Evolutionary conservation across 768 basidiomycete genomes (phyloP).

Genomic region (Collybia nuda): DNA sequence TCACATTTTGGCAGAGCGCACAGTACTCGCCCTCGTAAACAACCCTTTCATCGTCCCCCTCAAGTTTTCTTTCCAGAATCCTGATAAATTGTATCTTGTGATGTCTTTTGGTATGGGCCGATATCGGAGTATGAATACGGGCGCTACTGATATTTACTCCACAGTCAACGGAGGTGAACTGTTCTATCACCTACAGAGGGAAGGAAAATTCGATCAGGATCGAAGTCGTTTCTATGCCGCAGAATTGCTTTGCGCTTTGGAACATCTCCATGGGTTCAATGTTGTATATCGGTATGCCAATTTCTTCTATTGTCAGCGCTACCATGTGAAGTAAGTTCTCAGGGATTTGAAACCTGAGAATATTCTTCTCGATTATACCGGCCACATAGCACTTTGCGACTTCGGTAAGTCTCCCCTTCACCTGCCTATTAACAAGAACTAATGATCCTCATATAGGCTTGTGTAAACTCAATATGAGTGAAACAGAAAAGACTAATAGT

Average conservation of each 20-base stretch:
- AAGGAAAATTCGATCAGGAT: slow-evolving; percentile 93
- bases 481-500: slow-evolving; percentile 98
- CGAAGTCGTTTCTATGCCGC: slow-evolving; percentile 97
- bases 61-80: slow-evolving; percentile 98
- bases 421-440: not conserved
- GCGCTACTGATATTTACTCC: slow-evolving; percentile 2
- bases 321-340: slow-evolving; percentile 6
- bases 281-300: slow-evolving; percentile 85
- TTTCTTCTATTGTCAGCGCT: not conserved
- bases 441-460: slow-evolving; percentile 46
- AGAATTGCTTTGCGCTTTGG: slow-evolving; percentile 92
- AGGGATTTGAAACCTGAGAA: slow-evolving; percentile 98
- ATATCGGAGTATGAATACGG: slow-evolving; percentile 1
- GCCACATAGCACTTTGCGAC: slow-evolving; percentile 97
- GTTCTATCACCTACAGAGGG: slow-evolving; percentile 96
- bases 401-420: slow-evolving; percentile 56
- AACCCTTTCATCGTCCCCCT: slow-evolving; percentile 99
- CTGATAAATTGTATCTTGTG: slow-evolving; percentile 95
- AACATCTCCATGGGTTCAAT: slow-evolving; percentile 96
- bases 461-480: slow-evolving; percentile 96
- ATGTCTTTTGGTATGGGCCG: slow-evolving; percentile 83
- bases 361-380: slow-evolving; percentile 95
- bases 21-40: slow-evolving; percentile 94
- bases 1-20: slow-evolving; percentile 95
- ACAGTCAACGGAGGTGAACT: slow-evolving; percentile 95